Evolutionary conservation across 495 filamentous ascomycete genomes (phyloP), one percentile per base, ranked within the genome.

Genomic region (Penicillium cinerascens): DNA sequence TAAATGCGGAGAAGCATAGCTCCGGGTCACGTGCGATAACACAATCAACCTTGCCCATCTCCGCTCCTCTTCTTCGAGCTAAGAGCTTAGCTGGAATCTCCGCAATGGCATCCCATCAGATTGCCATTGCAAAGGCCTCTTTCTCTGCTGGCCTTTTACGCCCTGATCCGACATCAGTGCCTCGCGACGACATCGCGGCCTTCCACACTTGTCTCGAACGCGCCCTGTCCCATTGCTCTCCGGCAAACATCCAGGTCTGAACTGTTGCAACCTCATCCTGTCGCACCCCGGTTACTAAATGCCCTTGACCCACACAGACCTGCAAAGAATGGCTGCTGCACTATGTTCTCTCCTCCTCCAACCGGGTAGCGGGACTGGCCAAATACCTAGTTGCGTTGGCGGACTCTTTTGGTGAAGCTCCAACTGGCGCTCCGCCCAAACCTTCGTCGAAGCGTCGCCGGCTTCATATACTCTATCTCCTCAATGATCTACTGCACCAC

Each of bases 241-340:
- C 84, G 50, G 65, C 76, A 75, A 95, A 95, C 75, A 87, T 96
- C 79, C 91, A 96, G 91, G 91, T 96, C 91, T 92, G 91, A 89
- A 57, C 62, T 56, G 65, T 64, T 65, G 56, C 58, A 58, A 65
- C 57, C 67, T 51, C 47, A 54, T 49, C 45, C 49, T 60, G 39
- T 55, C 55, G 69, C 37, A 27, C 48, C 49, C 39, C 43, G 39
- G 42, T 58, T 29, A 81, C 59, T 66, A 35, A 50, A 33, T 33
- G 29, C 51, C 49, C 37, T 54, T 41, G 69, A 47, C 66, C 59
- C 68, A 66, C 71, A 74, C 65, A 96, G 91, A 87, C 80, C 74
- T 91, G 88, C 78, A 96, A 92, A 80, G 75, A 79, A 68, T 95
- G 89, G 90, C 82, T 92, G 51, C 75, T 92, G 61, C 75, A 75